Evolutionary conservation across 805 yeast species (phyloP).

Genomic region (Yarrowia deformans): DNA sequence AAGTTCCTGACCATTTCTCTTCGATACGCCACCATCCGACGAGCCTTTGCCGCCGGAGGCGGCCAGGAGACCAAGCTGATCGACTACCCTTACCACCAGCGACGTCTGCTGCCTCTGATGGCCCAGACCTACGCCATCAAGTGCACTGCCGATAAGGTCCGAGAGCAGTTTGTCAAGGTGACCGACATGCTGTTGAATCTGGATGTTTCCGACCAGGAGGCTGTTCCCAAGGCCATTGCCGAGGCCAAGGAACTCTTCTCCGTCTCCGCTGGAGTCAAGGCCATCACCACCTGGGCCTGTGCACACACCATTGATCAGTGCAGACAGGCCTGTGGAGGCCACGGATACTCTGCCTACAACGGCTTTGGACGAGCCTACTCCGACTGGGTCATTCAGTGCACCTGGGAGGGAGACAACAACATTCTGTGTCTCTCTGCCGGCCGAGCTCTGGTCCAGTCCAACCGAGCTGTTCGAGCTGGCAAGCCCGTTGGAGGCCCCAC

Average conservation of each 20-base stretch:
- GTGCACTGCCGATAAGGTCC: slow-evolving; percentile 71
- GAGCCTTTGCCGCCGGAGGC: slow-evolving; percentile 71
- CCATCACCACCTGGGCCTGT: slow-evolving; percentile 87
- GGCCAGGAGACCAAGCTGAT: slow-evolving; percentile 72
- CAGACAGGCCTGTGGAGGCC: slow-evolving; percentile 95
- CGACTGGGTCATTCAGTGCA: slow-evolving; percentile 96
- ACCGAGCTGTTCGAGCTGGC: slow-evolving; percentile 52
- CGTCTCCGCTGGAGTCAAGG: slow-evolving; percentile 84
- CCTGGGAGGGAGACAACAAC: slow-evolving; percentile 97
- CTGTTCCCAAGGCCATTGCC: slow-evolving; percentile 58
- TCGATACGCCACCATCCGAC: slow-evolving; percentile 86
- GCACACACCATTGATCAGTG: slow-evolving; percentile 83
- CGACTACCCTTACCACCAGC: slow-evolving; percentile 88
- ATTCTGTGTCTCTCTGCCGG: slow-evolving; percentile 85
- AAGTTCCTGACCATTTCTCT: slow-evolving; percentile 82
- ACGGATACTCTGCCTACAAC: slow-evolving; percentile 88
- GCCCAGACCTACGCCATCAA: slow-evolving; percentile 80
- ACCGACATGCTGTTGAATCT: slow-evolving; percentile 55
- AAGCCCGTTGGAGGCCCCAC: slow-evolving; percentile 56
- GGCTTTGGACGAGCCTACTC: slow-evolving; percentile 87
- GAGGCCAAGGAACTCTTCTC: slow-evolving; percentile 80
- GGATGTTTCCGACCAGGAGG: slow-evolving; percentile 56
- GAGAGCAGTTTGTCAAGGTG: slow-evolving; percentile 56
- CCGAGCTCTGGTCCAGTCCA: slow-evolving; percentile 67
- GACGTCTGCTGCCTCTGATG: slow-evolving; percentile 79